Conservation (phyloP, 2,329 filamentous ascomycete species). For the Trichothecium sympodiale region DNA sequence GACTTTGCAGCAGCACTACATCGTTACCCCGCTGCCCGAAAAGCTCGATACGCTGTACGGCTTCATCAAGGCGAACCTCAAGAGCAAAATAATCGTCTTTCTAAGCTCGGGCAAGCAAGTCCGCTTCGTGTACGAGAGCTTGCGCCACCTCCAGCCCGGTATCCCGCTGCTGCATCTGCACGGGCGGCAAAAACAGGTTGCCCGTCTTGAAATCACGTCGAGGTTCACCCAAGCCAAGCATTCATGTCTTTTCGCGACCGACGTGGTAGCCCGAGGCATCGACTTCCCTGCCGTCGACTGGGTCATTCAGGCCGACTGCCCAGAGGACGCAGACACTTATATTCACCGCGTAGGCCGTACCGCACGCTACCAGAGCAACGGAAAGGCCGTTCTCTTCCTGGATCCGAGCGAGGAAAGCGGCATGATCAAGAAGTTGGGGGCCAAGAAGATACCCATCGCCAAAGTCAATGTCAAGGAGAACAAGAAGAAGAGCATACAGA, state of each 20-base stretch:
- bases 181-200: conserved; percentile 85
- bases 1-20: conserved; percentile 82
- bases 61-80: conserved; percentile 83
- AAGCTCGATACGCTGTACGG: conserved; percentile 90
- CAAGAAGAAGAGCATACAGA: conserved; percentile 78
- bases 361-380: conserved; percentile 82
- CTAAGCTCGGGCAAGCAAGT: conserved; percentile 94
- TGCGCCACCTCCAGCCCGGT: conserved; percentile 87
- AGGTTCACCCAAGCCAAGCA: conserved; percentile 73
- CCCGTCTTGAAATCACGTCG: conserved; percentile 75
- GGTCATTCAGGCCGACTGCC: conserved; percentile 97
- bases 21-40: conserved; percentile 71
- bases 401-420: conserved; percentile 86
- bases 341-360: conserved; percentile 94
- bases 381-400: conserved; percentile 80
- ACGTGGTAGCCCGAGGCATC: conserved; percentile 85
- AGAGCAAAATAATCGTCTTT: conserved; percentile 92
- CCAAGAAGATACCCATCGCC: conserved; percentile 82
- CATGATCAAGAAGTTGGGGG: conserved; percentile 77
- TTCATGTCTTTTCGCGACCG: conserved; percentile 87
- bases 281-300: conserved; percentile 97
- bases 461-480: conserved; percentile 78
- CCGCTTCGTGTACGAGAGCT: conserved; percentile 86
- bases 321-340: conserved; percentile 94
- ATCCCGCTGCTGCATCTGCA: conserved; percentile 88